Conservation (phyloP, 345 rosid species). For the Eucalyptus regnans region DNA sequence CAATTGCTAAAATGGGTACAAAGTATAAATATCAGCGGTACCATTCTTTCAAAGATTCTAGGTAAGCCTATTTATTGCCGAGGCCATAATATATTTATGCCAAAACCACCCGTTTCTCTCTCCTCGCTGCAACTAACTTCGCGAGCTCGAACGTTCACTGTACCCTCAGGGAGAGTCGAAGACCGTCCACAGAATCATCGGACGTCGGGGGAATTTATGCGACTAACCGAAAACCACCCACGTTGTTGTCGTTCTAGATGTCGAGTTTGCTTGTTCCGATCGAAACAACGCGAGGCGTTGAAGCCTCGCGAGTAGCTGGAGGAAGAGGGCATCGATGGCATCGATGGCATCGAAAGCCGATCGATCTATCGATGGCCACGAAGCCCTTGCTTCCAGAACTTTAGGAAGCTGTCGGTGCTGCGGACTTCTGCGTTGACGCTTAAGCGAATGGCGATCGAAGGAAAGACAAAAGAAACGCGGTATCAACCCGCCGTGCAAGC, state of each 20-base stretch:
- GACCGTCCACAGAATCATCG: background rate
- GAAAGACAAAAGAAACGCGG: background rate
- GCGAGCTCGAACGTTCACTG: background rate
- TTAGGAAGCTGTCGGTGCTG: background rate
- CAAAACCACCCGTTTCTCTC: background rate
- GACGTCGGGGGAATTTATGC: background rate
- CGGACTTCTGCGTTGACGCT: background rate
- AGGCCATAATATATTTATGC: background rate
- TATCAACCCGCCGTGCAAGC: too few species aligned
- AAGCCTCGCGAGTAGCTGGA: background rate
- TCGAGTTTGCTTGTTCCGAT: background rate
- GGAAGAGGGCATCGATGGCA: background rate
- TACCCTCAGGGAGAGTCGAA: background rate
- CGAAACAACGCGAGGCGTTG: background rate
- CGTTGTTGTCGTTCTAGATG: background rate
- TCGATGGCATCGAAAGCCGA: background rate
- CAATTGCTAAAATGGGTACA: fast-evolving
- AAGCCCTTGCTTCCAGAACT: background rate
- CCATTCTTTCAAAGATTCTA: background rate
- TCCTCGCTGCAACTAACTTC: background rate
- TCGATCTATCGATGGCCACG: background rate
- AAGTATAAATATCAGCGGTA: fast-evolving
- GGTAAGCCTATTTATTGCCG: background rate
- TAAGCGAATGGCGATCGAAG: background rate
- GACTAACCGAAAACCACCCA: background rate